phyloP scores from a whole-genome alignment of 768 basidiomycete genomes.

The Xerocomus spinulosus region DNA sequence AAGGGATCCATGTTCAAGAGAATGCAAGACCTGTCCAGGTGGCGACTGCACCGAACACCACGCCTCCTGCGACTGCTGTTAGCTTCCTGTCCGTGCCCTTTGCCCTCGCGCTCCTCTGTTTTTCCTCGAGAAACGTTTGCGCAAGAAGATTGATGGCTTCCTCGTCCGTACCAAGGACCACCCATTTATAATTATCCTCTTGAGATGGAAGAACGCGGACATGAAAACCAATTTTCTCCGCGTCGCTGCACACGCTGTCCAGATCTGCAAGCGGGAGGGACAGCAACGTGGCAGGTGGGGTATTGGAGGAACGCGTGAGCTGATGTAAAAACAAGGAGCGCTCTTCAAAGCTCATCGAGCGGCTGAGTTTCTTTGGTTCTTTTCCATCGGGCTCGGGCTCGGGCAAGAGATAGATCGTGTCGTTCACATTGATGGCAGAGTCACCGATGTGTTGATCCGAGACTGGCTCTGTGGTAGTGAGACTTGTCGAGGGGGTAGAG shows the following conservation, averaged over 20 bases:
- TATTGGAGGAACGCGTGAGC: conserved; percentile 33
- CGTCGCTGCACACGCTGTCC: conserved; percentile 35
- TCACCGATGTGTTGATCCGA: conserved; percentile 32
- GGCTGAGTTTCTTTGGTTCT: conserved; percentile 33
- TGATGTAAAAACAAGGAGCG: conserved; percentile 47
- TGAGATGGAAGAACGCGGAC: conserved; percentile 35
- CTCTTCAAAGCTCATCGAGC: conserved; percentile 49
- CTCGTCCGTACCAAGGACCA: conserved; percentile 53
- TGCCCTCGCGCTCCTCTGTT: conserved; percentile 18
- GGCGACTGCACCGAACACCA: conserved; percentile 58
- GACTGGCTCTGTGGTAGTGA: conserved; percentile 22
- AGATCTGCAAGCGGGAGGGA: conserved; percentile 45
- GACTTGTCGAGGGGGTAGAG: conserved; percentile 42
- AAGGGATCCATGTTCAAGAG: conserved; percentile 31
- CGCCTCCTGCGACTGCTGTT: conserved; percentile 50
- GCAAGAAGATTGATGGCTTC: conserved; percentile 37
- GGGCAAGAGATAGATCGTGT: conserved; percentile 25
- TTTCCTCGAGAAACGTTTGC: conserved; percentile 28
- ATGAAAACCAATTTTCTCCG: conserved; percentile 41
- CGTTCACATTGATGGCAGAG: conserved; percentile 21
- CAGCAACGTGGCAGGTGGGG: conserved; percentile 46
- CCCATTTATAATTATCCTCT: conserved; percentile 36
- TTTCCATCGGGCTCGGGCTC: conserved; percentile 6
- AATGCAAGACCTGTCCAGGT: conserved; percentile 56
- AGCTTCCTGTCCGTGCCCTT: conserved; percentile 27